phyloP scores from a whole-genome alignment of 139 green algal genomes.

The Chlamydomonas schloesseri region DNA sequence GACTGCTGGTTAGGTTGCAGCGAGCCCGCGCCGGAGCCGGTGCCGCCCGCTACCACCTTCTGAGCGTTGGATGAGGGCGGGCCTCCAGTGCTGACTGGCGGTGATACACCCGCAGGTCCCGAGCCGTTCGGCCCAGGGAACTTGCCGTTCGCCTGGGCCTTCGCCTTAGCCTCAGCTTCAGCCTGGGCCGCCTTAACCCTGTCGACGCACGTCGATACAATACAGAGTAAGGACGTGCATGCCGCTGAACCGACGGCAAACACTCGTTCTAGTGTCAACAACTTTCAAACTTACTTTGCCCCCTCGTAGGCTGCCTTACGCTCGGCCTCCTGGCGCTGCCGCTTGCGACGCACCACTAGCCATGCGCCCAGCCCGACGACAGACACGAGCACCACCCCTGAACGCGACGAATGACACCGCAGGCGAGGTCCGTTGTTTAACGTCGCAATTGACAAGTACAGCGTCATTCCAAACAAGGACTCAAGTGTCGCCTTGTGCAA shows the following conservation, averaged over 20 bases:
- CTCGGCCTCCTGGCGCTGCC: background rate
- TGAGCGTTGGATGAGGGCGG: background rate
- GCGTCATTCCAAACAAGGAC: too few species aligned
- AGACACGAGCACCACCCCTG: background rate
- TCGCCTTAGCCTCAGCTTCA: background rate
- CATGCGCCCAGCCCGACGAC: background rate
- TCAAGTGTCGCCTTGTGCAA: too few species aligned
- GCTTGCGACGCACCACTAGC: background rate
- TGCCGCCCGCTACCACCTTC: background rate
- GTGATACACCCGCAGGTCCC: background rate
- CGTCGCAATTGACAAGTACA: too few species aligned
- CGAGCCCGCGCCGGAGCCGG: background rate
- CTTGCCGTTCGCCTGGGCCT: background rate
- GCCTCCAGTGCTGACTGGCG: background rate
- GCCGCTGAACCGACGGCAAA: too few species aligned
- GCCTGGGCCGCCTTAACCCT: background rate
- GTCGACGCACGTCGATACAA: too few species aligned
- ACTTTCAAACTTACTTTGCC: background rate
- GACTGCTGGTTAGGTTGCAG: background rate
- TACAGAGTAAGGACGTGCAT: too few species aligned
- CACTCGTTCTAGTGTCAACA: background rate
- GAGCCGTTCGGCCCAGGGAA: too few species aligned
- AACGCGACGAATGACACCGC: background rate
- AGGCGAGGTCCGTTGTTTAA: too few species aligned
- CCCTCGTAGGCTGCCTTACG: conserved; percentile 2